These are phyloP conservation scores for Apium graveolens DNA, from an alignment of 129 eudicot genomes.

Conservation along the genomic window DNA sequence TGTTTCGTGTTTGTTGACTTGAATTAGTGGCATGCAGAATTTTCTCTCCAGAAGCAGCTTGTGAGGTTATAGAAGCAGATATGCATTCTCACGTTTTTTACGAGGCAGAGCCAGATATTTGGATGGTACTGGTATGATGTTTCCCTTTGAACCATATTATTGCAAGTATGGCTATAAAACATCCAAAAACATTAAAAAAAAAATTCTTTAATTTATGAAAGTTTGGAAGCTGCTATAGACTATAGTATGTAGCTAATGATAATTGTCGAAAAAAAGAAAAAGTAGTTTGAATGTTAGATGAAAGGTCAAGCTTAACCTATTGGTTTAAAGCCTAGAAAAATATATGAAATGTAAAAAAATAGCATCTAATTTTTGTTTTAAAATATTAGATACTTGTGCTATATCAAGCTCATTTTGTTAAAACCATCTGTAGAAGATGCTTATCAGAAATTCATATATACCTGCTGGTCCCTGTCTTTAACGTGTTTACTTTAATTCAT, in stretches of 20 bases:
- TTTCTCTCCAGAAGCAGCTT: slow-evolving; percentile 96
- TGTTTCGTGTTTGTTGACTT: slow-evolving; percentile 4
- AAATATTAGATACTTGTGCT: not conserved
- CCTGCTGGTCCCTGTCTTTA: not conserved
- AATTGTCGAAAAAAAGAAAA: not conserved
- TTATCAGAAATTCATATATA: not conserved
- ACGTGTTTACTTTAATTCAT: not conserved
- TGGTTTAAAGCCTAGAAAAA: not conserved
- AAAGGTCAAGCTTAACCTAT: not conserved
- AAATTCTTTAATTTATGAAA: not conserved
- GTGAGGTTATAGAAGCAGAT: slow-evolving; percentile 98
- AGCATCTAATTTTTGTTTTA: not conserved
- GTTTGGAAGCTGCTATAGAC: not conserved
- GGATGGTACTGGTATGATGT: slow-evolving; percentile 94
- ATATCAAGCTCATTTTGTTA: not conserved
- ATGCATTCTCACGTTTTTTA: slow-evolving; percentile 83
- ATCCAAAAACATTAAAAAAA: not conserved
- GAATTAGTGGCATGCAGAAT: slow-evolving; percentile 41
- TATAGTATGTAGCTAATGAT: not conserved
- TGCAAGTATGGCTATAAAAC: not conserved
- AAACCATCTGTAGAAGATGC: not conserved
- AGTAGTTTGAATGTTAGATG: not conserved
- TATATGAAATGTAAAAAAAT: not conserved
- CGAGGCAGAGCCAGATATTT: slow-evolving; percentile 96
- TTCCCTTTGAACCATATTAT: not conserved